phyloP scores from a whole-genome alignment of 305 asterid species.

The Solanum hybrid region DNA sequence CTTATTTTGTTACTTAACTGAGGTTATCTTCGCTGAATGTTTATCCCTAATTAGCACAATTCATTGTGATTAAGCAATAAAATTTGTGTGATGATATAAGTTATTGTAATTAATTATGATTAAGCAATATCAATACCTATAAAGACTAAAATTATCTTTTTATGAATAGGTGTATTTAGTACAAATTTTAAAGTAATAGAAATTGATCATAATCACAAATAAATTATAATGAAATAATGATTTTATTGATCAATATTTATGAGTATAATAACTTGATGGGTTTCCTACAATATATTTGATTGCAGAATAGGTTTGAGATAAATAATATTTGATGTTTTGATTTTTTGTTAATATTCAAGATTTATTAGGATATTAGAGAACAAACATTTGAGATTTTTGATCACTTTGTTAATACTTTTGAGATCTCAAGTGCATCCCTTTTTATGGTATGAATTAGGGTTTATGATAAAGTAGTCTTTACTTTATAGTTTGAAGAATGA shows the following conservation, averaged over 20 bases:
- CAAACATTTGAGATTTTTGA: no score
- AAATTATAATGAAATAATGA: background rate
- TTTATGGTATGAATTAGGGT: background rate
- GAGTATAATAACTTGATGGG: background rate
- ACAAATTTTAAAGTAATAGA: background rate
- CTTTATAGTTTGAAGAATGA: no score
- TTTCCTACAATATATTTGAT: background rate
- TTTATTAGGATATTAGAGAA: background rate
- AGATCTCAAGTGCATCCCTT: background rate
- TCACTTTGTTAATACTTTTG: background rate
- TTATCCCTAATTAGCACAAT: background rate
- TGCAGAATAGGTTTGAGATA: background rate
- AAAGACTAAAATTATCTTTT: background rate
- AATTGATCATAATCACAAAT: background rate
- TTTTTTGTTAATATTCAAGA: background rate
- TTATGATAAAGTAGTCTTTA: background rate
- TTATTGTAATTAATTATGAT: background rate
- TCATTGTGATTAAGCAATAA: background rate
- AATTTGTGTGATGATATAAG: background rate
- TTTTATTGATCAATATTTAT: background rate
- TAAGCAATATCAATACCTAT: background rate
- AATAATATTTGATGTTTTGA: background rate
- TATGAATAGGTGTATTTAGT: background rate
- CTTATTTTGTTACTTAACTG: background rate
- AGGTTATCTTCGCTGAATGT: background rate